These are phyloP conservation scores for Fraxinus angustifolia DNA, from an alignment of 305 asterid genomes.

Conservation along the genomic window DNA sequence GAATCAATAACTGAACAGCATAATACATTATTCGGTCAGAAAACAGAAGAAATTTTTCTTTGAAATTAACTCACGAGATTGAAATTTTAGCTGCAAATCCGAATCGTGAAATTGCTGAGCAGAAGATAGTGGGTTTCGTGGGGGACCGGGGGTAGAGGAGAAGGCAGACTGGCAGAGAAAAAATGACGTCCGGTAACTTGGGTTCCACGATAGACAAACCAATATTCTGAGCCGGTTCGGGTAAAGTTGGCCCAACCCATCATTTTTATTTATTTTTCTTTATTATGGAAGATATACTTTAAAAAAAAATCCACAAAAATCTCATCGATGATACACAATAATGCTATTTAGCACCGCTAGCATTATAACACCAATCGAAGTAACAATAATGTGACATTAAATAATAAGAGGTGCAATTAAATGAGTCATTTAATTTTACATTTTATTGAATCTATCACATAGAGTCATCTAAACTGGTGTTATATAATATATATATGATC, in stretches of 20 bases:
- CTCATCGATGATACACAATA: not conserved
- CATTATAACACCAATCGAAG: no score
- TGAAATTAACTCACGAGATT: not conserved
- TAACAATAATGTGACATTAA: no score
- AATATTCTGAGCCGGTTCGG: not conserved
- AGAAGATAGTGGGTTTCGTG: not conserved
- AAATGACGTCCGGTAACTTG: not conserved
- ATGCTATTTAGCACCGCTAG: no score
- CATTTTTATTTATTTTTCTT: not conserved
- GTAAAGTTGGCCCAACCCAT: not conserved
- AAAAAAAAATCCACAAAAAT: not conserved
- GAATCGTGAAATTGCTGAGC: not conserved
- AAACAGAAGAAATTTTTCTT: not conserved
- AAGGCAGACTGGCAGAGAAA: not conserved
- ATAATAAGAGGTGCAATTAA: no score
- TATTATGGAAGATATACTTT: not conserved
- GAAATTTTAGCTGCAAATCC: not conserved
- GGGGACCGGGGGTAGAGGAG: not conserved
- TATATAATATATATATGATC: no score
- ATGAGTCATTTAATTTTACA: no score
- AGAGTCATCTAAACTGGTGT: no score
- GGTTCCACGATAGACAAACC: not conserved
- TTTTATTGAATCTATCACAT: no score
- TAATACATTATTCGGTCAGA: not conserved
- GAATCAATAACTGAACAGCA: not conserved